phyloP scores from a whole-genome alignment of 1,139 yeast species.

The Ogataea hybrid region DNA sequence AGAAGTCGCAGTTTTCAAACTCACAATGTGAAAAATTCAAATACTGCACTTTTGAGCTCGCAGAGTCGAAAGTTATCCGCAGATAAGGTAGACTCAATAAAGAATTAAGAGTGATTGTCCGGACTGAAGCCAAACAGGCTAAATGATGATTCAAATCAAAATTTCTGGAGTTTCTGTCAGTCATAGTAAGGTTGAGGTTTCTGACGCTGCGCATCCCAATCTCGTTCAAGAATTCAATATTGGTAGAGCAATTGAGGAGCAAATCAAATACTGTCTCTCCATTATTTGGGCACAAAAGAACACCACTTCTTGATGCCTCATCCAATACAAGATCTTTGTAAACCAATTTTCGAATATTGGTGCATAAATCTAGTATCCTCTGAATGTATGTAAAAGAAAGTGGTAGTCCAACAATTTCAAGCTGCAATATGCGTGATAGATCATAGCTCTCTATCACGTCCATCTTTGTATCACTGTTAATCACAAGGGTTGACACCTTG shows the following conservation, averaged over 20 bases:
- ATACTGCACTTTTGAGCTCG: constrained; percentile 5
- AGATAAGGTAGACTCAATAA: constrained; percentile 8
- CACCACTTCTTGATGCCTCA: neutral
- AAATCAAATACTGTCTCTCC: neutral
- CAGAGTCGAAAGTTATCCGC: constrained; percentile 2
- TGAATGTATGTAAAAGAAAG: neutral
- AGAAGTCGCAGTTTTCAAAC: constrained; percentile 12
- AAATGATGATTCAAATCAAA: constrained; percentile 17
- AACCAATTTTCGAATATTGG: neutral
- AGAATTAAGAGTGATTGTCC: constrained; percentile 18
- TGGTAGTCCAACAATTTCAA: neutral
- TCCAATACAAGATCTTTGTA: neutral
- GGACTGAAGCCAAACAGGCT: constrained; percentile 9
- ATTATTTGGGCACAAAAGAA: neutral
- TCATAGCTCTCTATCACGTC: neutral
- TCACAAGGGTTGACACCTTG: neutral
- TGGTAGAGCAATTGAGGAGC: neutral
- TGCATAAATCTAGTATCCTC: neutral
- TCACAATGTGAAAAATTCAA: constrained; percentile 15
- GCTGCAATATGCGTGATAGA: neutral
- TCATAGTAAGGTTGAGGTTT: neutral
- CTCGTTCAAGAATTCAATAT: neutral
- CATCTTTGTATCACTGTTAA: too few relatives aligned
- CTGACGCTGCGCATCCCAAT: neutral
- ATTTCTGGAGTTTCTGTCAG: neutral